Percentiles rank a stretch among this genome's conserved stretches.
phyloP scores from a whole-genome alignment of 2,329 filamentous ascomycete genomes.

The Neofusicoccum sp. region DNA sequence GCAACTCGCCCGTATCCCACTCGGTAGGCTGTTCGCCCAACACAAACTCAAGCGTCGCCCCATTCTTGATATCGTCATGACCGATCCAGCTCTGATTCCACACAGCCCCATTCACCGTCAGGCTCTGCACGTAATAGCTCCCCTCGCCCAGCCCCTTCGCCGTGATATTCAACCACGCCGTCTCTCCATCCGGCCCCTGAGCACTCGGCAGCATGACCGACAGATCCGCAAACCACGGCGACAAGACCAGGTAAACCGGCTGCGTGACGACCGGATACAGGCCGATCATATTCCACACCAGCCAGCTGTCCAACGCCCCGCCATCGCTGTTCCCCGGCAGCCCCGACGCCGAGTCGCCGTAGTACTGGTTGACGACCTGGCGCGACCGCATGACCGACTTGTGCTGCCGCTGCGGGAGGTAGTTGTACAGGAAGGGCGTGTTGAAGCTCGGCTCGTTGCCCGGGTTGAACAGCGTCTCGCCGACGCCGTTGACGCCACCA shows the following conservation, averaged over 20 bases:
- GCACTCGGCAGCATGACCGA: slow-evolving; percentile 29
- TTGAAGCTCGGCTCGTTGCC: slow-evolving; percentile 31
- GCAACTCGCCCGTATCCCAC: slow-evolving; percentile 61
- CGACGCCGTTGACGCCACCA: slow-evolving; percentile 36
- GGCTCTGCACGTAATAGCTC: slow-evolving; percentile 53
- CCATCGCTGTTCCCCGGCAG: slow-evolving; percentile 45
- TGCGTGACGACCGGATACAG: slow-evolving; percentile 44
- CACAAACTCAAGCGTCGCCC: slow-evolving; percentile 62
- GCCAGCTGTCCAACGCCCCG: slow-evolving; percentile 48
- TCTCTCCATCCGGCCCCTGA: slow-evolving; percentile 19
- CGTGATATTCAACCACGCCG: slow-evolving; percentile 46
- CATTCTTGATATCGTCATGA: slow-evolving; percentile 51
- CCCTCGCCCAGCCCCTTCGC: slow-evolving; percentile 44
- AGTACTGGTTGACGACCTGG: slow-evolving; percentile 35
- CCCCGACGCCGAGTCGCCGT: slow-evolving; percentile 30
- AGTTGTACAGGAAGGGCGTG: slow-evolving; percentile 28
- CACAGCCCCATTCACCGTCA: slow-evolving; percentile 52
- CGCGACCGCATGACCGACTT: slow-evolving; percentile 37
- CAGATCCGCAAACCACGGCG: slow-evolving; percentile 36
- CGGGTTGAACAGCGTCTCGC: slow-evolving; percentile 27
- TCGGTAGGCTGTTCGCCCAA: slow-evolving; percentile 53
- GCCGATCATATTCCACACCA: slow-evolving; percentile 48
- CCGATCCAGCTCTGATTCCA: slow-evolving; percentile 58
- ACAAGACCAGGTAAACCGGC: slow-evolving; percentile 39
- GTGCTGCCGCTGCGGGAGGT: slow-evolving; percentile 33